Evolutionary conservation across 306 rosid genomes (phyloP).

Genomic region (Malus sieversii): DNA sequence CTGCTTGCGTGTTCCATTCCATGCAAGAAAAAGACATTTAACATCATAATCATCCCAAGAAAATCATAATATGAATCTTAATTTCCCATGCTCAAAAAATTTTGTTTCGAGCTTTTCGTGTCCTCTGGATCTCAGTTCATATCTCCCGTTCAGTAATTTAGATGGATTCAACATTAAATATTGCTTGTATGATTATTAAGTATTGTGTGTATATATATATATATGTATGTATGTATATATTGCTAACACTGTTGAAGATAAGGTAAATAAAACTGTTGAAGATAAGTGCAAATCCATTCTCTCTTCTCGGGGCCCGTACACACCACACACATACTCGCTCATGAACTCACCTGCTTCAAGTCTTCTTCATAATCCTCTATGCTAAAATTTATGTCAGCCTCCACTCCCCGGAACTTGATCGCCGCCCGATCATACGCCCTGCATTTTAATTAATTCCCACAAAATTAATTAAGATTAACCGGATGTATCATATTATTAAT

Average conservation of each 20-base stretch:
- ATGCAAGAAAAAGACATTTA: background rate
- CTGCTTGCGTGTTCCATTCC: conserved; percentile 25
- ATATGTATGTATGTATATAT: background rate
- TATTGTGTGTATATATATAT: too few relatives aligned
- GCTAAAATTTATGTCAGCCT: conserved; percentile 88
- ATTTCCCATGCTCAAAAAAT: too few relatives aligned
- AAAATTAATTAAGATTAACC: background rate
- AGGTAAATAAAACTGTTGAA: conserved; percentile 18
- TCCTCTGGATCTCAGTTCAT: too few relatives aligned
- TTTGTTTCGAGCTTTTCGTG: too few relatives aligned
- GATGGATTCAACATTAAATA: too few relatives aligned
- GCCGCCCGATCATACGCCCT: conserved; percentile 99
- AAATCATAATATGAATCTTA: background rate
- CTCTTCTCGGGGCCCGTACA: background rate
- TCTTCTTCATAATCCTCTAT: conserved; percentile 90
- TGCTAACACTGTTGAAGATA: conserved; percentile 4
- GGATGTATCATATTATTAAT: background rate
- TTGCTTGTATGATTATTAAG: too few relatives aligned
- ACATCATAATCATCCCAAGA: background rate
- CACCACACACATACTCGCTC: background rate
- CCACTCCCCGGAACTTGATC: conserved; percentile 88
- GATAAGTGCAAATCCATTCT: conserved; percentile 15
- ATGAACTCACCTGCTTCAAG: conserved; percentile 65
- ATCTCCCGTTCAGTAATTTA: too few relatives aligned
- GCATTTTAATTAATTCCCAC: background rate